Percentiles rank a stretch among this genome's conserved stretches.
Evolutionary conservation across 2,329 filamentous ascomycete genomes (phyloP).

Genomic region (Fusarium staphyleae): DNA sequence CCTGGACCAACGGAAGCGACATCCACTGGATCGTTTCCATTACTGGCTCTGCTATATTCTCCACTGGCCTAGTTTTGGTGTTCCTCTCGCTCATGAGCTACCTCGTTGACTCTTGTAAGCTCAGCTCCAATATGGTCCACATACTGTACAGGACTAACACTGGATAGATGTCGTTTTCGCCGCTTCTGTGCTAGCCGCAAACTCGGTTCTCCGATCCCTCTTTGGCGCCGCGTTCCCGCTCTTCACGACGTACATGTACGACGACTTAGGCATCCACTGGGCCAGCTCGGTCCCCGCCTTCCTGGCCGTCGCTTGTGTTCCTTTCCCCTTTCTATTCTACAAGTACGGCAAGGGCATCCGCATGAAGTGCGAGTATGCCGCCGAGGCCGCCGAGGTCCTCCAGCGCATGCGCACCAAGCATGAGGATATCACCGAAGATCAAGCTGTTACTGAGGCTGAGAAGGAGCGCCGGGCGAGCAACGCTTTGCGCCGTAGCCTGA

Average conservation of each 20-base stretch:
- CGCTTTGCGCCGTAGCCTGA: constrained; percentile 30
- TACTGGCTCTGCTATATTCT: constrained; percentile 55
- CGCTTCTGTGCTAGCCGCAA: constrained; percentile 76
- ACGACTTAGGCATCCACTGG: constrained; percentile 75
- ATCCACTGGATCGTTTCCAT: constrained; percentile 65
- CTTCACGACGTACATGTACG: constrained; percentile 69
- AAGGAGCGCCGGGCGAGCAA: constrained; percentile 39
- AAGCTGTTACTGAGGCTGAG: constrained; percentile 38
- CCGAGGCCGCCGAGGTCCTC: constrained; percentile 69
- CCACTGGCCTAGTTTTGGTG: constrained; percentile 66
- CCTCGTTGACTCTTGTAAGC: constrained; percentile 66
- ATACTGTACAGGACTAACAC: constrained; percentile 19
- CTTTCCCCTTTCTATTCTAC: constrained; percentile 79
- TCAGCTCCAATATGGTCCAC: not conserved
- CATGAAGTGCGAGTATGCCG: constrained; percentile 72
- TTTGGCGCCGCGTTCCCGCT: constrained; percentile 78
- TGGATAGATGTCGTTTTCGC: constrained; percentile 72
- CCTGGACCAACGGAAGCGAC: constrained; percentile 65
- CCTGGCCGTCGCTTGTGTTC: constrained; percentile 73
- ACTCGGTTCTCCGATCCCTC: constrained; percentile 72
- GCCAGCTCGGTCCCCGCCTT: constrained; percentile 77
- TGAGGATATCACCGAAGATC: constrained; percentile 41
- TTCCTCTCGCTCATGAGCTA: constrained; percentile 73
- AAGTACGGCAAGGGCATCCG: constrained; percentile 71
- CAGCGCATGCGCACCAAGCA: constrained; percentile 50